phyloP scores from a whole-genome alignment of 345 rosid species.

The Trapa incisa region DNA sequence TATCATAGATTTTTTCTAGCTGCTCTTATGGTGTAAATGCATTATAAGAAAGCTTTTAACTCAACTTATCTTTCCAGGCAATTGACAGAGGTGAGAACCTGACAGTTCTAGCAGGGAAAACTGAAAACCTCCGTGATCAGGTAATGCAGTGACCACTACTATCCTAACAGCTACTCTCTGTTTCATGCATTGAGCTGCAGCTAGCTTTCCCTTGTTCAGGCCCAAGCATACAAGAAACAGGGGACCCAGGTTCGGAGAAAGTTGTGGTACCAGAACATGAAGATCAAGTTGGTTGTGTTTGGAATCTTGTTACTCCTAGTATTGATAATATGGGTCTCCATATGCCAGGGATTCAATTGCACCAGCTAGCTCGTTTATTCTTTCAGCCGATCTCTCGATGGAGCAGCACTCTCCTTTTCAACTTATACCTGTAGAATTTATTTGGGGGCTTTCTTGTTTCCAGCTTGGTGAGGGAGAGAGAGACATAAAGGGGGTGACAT shows the following conservation, averaged over 20 bases:
- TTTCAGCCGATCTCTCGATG: not conserved
- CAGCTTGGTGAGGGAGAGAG: not conserved
- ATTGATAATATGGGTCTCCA: constrained; percentile 75
- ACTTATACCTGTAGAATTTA: not conserved
- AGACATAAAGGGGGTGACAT: not conserved
- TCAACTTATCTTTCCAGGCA: constrained; percentile 30
- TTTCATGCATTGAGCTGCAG: not conserved
- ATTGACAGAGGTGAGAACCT: constrained; percentile 79
- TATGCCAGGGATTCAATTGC: constrained; percentile 77
- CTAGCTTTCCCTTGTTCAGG: constrained; percentile 23
- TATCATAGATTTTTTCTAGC: not conserved
- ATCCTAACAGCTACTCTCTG: not conserved
- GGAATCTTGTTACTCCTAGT: constrained; percentile 68
- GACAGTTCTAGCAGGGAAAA: constrained; percentile 53
- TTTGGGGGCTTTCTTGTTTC: not conserved
- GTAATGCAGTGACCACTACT: constrained; percentile 15
- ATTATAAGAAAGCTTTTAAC: not conserved
- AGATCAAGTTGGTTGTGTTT: constrained; percentile 72
- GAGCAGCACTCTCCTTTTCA: not conserved
- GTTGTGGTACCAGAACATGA: constrained; percentile 98
- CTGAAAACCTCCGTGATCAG: constrained; percentile 69
- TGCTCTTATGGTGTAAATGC: not conserved
- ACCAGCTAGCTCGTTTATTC: constrained; percentile 25
- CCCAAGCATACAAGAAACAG: constrained; percentile 53
- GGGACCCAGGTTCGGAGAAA: constrained; percentile 66